Evolutionary conservation across 2,329 filamentous ascomycete genomes (phyloP), one percentile per base, ranked within the genome.

Genomic region (Fusarium concolor): DNA sequence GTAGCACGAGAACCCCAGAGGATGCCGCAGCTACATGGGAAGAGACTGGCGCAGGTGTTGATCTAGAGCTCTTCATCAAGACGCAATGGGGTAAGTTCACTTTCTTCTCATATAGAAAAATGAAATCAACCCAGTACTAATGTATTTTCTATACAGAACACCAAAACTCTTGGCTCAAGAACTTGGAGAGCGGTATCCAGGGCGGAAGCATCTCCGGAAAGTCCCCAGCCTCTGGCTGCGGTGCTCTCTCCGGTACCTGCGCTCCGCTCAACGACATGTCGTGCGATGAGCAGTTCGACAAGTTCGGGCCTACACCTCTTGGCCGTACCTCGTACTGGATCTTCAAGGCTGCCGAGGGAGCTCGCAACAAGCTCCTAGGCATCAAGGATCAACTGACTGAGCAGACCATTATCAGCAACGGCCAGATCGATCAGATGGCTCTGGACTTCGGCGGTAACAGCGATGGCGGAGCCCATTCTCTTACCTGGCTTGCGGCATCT

Each of bases 291-390:
- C 60, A 63, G 12, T 63, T 38, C 9, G 60, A 63, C 11, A 43
- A 50, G 43, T 61, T 35, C 6, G 60, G 58, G 10, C 43, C 4
- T 33, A 42, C 17, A n/a, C 15, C 33, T n/a, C 33, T 63, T 3
- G 56, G 60, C 6, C 61, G 54, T 33, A 63, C 35, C 43, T 63
- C 60, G 3, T 63, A 62, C 44, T 63, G 56, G 60, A 62, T 56
- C 15, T 63, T 63, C 33, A 56, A 62, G 29, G 56, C 59, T 29
- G 56, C 31, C n/a, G 61, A 61, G 26, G 59, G 59, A 4, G 26
- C 47, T 15, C 59, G 49, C 3, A 42, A 31, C 26, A 62, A 62
- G 26, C 54, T 62, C 22, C 29, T 24, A 2, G 59, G 55, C 15
- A 11, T 62, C 6, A 43, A 62, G 11, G 50, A 56, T 3, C 59